A percentile compares a stretch with the other conserved stretches of the same genome.
Evolutionary conservation across 139 green algal genomes (phyloP).

Genomic region (Medakamo hakoo): DNA sequence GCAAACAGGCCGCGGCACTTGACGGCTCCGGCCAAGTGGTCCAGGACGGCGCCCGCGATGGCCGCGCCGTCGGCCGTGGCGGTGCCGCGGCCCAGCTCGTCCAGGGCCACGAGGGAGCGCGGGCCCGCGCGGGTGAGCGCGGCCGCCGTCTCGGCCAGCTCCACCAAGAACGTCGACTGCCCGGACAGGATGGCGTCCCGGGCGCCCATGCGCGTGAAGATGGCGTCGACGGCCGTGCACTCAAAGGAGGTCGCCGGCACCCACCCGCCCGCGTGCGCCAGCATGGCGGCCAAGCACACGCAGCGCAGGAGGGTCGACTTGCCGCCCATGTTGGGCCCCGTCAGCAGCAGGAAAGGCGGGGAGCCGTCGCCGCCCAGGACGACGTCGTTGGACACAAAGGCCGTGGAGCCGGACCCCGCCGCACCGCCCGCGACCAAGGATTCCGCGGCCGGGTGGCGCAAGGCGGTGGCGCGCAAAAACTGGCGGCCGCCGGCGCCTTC

Average conservation of each 20-base stretch:
- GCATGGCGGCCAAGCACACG: slow-evolving; percentile 68
- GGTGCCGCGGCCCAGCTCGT: slow-evolving; percentile 93
- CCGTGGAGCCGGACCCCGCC: too few species aligned
- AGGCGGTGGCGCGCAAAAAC: slow-evolving; percentile 30
- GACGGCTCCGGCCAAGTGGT: slow-evolving; percentile 39
- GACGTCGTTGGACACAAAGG: slow-evolving; percentile 93
- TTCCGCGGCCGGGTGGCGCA: slow-evolving; percentile 60
- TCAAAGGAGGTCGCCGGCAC: slow-evolving; percentile 66
- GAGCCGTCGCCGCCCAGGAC: slow-evolving; percentile 38
- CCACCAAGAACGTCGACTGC: slow-evolving; percentile 92
- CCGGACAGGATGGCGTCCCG: slow-evolving; percentile 79
- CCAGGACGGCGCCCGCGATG: slow-evolving; percentile 80
- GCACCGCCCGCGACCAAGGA: not conserved
- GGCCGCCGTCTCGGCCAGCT: slow-evolving; percentile 82
- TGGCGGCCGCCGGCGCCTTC: slow-evolving; percentile 6
- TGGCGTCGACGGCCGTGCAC: slow-evolving; percentile 64
- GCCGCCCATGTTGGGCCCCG: slow-evolving; percentile 96
- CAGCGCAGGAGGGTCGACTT: slow-evolving; percentile 90
- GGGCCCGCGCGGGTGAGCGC: slow-evolving; percentile 48
- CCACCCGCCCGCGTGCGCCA: slow-evolving; percentile 58
- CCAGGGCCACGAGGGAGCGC: slow-evolving; percentile 71
- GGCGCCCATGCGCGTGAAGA: slow-evolving; percentile 93
- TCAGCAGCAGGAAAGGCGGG: slow-evolving; percentile 56
- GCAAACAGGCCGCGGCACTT: slow-evolving; percentile 80
- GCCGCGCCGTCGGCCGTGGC: slow-evolving; percentile 88